A percentile compares a stretch with the other conserved stretches of the same genome.
These are phyloP conservation scores for Anisodus acutangulus DNA, from an alignment of 257 asterid genomes.

Conservation along the genomic window DNA sequence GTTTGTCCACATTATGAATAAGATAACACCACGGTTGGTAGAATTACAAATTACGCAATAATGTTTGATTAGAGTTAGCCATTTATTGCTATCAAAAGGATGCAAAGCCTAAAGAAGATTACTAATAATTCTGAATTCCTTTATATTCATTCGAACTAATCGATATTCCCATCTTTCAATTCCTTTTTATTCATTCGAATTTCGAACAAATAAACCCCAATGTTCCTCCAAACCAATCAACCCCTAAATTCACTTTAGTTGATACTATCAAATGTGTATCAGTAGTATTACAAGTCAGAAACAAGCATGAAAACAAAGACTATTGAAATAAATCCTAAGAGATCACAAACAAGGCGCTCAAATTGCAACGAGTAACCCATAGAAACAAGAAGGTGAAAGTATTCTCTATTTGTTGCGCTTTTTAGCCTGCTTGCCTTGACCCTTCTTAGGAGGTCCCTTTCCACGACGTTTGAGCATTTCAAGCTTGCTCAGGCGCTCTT, in stretches of 20 bases:
- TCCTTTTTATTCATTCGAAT: neutral
- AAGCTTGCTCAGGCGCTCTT: slow-evolving; percentile 75
- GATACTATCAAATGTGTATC: neutral
- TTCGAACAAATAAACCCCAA: neutral
- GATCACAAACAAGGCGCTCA: neutral
- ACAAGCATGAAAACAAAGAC: neutral
- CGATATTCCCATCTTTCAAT: no score
- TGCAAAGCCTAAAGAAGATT: no score
- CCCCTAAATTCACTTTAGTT: neutral
- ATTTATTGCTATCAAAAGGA: no score
- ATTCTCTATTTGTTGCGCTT: slow-evolving; percentile 55
- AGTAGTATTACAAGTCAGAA: neutral
- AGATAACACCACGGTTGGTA: no score
- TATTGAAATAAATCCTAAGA: neutral
- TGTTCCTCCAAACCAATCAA: neutral
- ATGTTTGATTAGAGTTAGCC: no score
- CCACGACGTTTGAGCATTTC: slow-evolving; percentile 91
- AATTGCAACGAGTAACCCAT: neutral
- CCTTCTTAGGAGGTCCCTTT: slow-evolving; percentile 95
- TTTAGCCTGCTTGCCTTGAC: slow-evolving; percentile 87
- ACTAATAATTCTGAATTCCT: no score
- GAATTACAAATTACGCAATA: no score
- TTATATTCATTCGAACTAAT: no score
- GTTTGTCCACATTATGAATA: no score
- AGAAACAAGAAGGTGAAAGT: neutral